Evolutionary conservation across 2,329 filamentous ascomycete species (phyloP).

Genomic region (Aspergillus sp.): DNA sequence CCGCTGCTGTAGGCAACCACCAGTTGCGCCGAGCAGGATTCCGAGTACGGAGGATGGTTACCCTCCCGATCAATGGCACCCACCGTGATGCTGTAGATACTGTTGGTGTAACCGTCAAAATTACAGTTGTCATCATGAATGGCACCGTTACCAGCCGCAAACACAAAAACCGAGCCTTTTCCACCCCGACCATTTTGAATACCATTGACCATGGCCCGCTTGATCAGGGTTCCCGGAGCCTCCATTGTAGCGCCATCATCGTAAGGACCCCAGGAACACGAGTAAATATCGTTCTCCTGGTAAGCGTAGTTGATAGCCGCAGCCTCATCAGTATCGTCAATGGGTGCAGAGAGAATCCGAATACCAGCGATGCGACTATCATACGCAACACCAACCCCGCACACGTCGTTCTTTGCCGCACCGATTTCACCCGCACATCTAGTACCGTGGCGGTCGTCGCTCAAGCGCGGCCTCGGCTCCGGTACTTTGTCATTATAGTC

Average conservation of each 20-base stretch:
- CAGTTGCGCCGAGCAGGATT: constrained; percentile 91
- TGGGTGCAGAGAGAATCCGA: constrained; percentile 86
- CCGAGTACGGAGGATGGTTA: constrained; percentile 91
- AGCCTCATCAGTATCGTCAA: constrained; percentile 90
- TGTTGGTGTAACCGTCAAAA: constrained; percentile 99
- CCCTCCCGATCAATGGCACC: constrained; percentile 88
- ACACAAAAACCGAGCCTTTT: constrained; percentile 90
- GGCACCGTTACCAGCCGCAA: constrained; percentile 94
- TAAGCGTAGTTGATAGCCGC: constrained; percentile 88
- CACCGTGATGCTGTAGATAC: constrained; percentile 97
- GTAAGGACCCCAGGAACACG: constrained; percentile 96
- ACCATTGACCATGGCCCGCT: constrained; percentile 86
- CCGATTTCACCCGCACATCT: constrained; percentile 92
- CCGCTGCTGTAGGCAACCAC: constrained; percentile 98
- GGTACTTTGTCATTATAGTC: constrained; percentile 88
- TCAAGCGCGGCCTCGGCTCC: constrained; percentile 78
- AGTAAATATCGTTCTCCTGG: constrained; percentile 93
- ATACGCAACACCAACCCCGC: constrained; percentile 94
- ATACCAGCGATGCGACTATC: constrained; percentile 87
- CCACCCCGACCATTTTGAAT: constrained; percentile 83
- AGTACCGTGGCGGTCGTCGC: constrained; percentile 87
- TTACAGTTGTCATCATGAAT: constrained; percentile 91
- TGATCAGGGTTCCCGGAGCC: constrained; percentile 83
- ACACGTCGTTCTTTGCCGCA: constrained; percentile 88
- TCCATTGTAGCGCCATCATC: constrained; percentile 96